A percentile compares a stretch with the other conserved stretches of the same genome.
phyloP scores from a whole-genome alignment of 768 basidiomycete genomes.

The Phanerodontia chrysosporium region DNA sequence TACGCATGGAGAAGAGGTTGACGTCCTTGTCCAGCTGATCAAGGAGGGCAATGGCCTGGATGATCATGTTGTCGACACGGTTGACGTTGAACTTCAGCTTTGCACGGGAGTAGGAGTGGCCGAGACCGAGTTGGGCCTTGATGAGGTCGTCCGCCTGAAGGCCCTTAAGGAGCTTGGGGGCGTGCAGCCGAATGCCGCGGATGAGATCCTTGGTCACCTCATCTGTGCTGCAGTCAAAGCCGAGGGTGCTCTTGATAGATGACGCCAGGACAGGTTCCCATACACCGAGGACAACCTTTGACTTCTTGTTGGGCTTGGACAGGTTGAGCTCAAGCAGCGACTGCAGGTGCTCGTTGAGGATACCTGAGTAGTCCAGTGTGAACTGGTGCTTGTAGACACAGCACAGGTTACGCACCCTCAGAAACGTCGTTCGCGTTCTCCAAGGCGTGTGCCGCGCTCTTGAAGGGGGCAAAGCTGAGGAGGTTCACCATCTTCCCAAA shows the following conservation, averaged over 20 bases:
- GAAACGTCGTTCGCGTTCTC: constrained; percentile 96
- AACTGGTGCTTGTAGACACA: neutral
- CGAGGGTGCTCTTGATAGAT: constrained; percentile 69
- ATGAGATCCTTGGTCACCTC: constrained; percentile 81
- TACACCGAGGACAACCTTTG: constrained; percentile 71
- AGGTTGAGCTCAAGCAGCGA: constrained; percentile 86
- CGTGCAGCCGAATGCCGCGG: constrained; percentile 90
- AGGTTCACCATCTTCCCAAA: constrained; percentile 92
- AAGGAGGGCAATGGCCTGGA: constrained; percentile 95
- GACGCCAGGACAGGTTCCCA: constrained; percentile 71
- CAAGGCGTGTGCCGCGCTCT: constrained; percentile 86
- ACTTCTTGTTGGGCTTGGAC: constrained; percentile 67
- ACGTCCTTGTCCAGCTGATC: constrained; percentile 99
- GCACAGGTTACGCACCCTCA: constrained; percentile 61
- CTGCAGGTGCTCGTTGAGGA: constrained; percentile 79
- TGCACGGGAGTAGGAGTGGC: constrained; percentile 95
- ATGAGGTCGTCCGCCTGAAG: constrained; percentile 84
- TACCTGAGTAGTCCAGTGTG: constrained; percentile 42
- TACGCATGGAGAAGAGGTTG: constrained; percentile 97
- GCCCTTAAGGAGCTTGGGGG: constrained; percentile 83
- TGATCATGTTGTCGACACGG: constrained; percentile 98
- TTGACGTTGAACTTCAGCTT: constrained; percentile 99
- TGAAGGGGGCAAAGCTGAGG: constrained; percentile 90
- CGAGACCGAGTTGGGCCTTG: constrained; percentile 93
- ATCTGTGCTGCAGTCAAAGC: constrained; percentile 75